Percentiles rank a stretch among this genome's conserved stretches.
phyloP scores from a whole-genome alignment of 169 alveolate species.

The Sarcocystis neurona region DNA sequence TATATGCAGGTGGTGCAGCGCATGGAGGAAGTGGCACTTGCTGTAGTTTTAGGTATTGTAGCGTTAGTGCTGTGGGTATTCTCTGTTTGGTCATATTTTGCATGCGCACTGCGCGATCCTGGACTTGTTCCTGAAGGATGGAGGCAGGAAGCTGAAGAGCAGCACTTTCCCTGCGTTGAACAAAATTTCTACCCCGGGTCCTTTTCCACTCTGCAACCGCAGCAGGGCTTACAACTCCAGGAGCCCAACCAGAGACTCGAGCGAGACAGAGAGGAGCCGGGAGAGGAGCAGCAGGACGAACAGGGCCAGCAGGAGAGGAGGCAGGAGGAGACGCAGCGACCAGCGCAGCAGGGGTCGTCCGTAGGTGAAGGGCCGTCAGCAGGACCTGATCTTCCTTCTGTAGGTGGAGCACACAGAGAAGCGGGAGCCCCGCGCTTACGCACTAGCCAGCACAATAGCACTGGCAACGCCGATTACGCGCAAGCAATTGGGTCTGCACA shows the following conservation, averaged over 20 bases:
- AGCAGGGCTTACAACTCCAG: too few species aligned
- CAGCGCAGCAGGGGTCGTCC: background rate
- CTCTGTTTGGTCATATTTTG: constrained; percentile 16
- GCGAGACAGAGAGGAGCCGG: background rate
- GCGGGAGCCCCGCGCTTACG: too few species aligned
- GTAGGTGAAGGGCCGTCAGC: too few species aligned
- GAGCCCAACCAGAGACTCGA: background rate
- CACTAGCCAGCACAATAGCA: too few species aligned
- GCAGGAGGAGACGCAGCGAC: background rate
- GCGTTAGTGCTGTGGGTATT: background rate
- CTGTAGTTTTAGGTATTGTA: background rate
- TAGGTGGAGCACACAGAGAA: too few species aligned
- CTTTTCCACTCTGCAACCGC: background rate
- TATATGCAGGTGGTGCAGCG: background rate
- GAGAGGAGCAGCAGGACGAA: background rate
- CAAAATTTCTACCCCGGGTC: background rate
- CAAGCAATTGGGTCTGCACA: too few species aligned
- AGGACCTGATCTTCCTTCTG: too few species aligned
- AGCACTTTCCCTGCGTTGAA: background rate
- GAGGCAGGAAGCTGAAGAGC: background rate
- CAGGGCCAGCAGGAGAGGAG: background rate
- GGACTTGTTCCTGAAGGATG: background rate
- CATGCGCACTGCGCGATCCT: constrained; percentile 19
- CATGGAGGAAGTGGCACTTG: background rate
- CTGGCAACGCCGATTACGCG: too few species aligned